phyloP scores from a whole-genome alignment of 2,329 filamentous ascomycete species.

The Cordyceps cateniannulata region DNA sequence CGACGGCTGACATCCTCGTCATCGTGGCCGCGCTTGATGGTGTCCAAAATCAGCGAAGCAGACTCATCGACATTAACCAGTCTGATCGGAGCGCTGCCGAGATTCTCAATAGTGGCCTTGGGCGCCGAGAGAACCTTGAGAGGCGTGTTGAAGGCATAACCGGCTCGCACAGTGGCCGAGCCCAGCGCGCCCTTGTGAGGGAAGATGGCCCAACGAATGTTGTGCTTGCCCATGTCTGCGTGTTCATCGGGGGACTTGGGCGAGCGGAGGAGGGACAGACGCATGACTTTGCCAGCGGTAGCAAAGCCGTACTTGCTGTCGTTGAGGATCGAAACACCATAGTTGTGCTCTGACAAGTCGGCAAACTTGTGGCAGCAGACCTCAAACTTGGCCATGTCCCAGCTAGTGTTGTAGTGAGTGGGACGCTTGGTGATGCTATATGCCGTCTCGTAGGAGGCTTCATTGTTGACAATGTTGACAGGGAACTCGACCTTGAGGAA shows the following conservation, averaged over 20 bases:
- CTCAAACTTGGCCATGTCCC: slow-evolving; percentile 98
- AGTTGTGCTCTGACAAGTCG: slow-evolving; percentile 79
- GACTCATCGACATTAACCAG: slow-evolving; percentile 51
- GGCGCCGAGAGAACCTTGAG: slow-evolving; percentile 37
- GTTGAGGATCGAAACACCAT: slow-evolving; percentile 88
- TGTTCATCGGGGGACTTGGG: slow-evolving; percentile 91
- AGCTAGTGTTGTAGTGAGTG: slow-evolving; percentile 95
- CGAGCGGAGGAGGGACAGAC: slow-evolving; percentile 75
- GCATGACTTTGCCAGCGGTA: slow-evolving; percentile 82
- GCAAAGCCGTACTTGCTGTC: slow-evolving; percentile 97
- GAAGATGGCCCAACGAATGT: slow-evolving; percentile 84
- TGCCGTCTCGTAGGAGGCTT: slow-evolving; percentile 92
- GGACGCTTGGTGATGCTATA: slow-evolving; percentile 83
- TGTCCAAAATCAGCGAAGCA: slow-evolving; percentile 71
- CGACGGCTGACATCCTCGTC: slow-evolving; percentile 64
- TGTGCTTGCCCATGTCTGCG: slow-evolving; percentile 87
- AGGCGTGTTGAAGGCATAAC: slow-evolving; percentile 86
- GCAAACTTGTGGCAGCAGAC: slow-evolving; percentile 95
- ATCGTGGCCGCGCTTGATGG: slow-evolving; percentile 88
- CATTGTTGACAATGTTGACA: slow-evolving; percentile 81
- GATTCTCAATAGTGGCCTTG: slow-evolving; percentile 21
- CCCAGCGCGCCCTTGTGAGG: slow-evolving; percentile 72
- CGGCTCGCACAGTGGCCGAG: slow-evolving; percentile 69
- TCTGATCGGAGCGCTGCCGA: slow-evolving; percentile 47
- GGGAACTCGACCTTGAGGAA: slow-evolving; percentile 99